Percentiles rank a stretch among this genome's conserved stretches.
Evolutionary conservation across 495 filamentous ascomycete genomes (phyloP).

Genomic region (Podospora comata): DNA sequence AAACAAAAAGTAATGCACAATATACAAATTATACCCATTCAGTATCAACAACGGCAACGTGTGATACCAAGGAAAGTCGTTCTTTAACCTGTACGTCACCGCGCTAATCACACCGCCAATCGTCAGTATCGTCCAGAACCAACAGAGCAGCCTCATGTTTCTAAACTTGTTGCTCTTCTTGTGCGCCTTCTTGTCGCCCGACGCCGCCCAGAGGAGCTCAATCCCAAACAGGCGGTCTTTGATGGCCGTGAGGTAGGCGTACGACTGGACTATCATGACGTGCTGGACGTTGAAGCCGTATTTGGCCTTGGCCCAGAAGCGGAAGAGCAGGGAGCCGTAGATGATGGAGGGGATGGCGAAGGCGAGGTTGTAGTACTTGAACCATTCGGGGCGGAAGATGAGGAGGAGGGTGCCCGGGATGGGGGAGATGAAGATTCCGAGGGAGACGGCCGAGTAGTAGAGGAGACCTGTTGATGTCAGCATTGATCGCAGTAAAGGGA

Average conservation of each 20-base stretch:
- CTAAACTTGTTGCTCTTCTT: conserved; percentile 34
- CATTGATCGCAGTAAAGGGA: not conserved
- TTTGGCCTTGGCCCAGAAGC: conserved; percentile 32
- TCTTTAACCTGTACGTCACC: conserved; percentile 25
- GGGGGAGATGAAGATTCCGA: conserved; percentile 37
- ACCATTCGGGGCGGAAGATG: conserved; percentile 31
- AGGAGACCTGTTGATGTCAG: conserved; percentile 26
- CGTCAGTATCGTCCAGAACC: conserved; percentile 27
- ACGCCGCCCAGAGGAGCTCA: conserved; percentile 35
- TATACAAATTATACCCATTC: conserved; percentile 32
- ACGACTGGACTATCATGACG: conserved; percentile 37
- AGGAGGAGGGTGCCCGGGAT: conserved; percentile 33
- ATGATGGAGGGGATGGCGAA: conserved; percentile 35
- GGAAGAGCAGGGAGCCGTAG: conserved; percentile 31
- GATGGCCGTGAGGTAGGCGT: conserved; percentile 36
- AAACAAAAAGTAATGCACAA: conserved; percentile 32
- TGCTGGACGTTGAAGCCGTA: conserved; percentile 39
- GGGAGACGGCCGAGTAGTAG: conserved; percentile 36
- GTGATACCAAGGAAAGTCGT: conserved; percentile 29
- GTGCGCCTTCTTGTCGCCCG: conserved; percentile 36
- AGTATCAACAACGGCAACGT: conserved; percentile 32
- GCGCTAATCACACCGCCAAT: conserved; percentile 27
- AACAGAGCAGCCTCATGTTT: conserved; percentile 35
- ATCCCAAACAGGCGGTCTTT: conserved; percentile 34
- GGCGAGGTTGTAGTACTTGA: conserved; percentile 38